Percentiles rank a stretch among this genome's conserved stretches.
Conservation (phyloP, 148 eudicot genomes). For the Rhododendron simsii region DNA sequence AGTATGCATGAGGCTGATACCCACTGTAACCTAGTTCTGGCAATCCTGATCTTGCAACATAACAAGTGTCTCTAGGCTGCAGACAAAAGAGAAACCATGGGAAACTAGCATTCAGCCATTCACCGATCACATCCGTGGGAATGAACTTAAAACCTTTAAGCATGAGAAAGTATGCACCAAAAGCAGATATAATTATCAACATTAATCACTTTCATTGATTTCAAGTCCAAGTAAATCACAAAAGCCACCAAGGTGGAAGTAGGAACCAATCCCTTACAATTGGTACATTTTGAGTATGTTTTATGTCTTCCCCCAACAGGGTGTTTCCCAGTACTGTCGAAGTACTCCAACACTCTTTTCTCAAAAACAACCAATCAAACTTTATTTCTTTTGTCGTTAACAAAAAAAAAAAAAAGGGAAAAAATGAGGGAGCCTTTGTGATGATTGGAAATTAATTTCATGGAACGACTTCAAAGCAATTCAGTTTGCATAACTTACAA, state of each 20-base stretch:
- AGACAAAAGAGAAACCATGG: not conserved
- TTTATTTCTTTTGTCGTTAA: not conserved
- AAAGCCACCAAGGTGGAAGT: not conserved
- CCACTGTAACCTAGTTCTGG: conserved; percentile 65
- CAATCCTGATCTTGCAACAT: conserved; percentile 62
- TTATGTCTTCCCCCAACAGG: not conserved
- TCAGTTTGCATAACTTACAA: not conserved
- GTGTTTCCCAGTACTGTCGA: not conserved
- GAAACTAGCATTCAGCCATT: not conserved
- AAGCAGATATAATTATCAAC: not conserved
- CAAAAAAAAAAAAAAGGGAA: not conserved
- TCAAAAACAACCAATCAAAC: not conserved
- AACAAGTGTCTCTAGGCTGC: conserved; percentile 95
- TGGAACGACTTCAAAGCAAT: not conserved
- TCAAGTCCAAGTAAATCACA: not conserved
- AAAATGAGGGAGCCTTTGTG: not conserved
- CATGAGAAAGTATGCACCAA: not conserved
- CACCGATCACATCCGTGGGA: not conserved
- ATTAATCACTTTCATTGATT: not conserved
- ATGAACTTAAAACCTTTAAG: not conserved
- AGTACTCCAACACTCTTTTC: not conserved
- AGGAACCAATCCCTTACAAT: not conserved
- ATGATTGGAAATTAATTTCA: not conserved
- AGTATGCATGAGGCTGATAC: conserved; percentile 66
- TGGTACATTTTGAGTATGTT: not conserved